These are phyloP conservation scores for Eucalyptus marginata DNA, from an alignment of 345 rosid species.

Conservation along the genomic window DNA sequence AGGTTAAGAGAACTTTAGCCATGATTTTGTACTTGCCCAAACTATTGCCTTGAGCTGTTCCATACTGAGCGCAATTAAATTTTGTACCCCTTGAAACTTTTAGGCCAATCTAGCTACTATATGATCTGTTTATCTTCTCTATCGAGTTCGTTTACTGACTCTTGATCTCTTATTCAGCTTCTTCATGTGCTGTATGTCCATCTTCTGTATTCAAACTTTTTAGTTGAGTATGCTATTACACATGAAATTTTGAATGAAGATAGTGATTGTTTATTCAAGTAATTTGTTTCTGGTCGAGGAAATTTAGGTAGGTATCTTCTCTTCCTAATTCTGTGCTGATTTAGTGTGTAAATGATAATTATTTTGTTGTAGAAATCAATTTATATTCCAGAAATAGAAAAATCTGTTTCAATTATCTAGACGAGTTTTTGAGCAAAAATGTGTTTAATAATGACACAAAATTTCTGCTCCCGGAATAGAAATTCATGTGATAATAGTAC, in stretches of 20 bases:
- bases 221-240: background rate
- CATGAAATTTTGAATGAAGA: background rate
- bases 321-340: background rate
- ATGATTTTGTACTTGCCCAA: background rate
- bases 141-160: background rate
- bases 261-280: background rate
- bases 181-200: background rate
- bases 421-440: no score
- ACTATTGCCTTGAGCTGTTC: background rate
- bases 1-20: background rate
- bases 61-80: background rate
- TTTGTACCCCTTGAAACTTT: background rate
- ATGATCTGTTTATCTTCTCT: background rate
- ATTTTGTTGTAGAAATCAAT: no score
- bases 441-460: no score
- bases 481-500: no score
- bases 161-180: background rate
- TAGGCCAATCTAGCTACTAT: background rate
- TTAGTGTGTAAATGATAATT: no score
- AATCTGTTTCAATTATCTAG: no score
- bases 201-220: background rate
- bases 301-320: background rate
- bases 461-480: no score
- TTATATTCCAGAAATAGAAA: no score
- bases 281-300: background rate